Evolutionary conservation across 208 protist species (phyloP).

Genomic region (Angomonas desouzai): DNA sequence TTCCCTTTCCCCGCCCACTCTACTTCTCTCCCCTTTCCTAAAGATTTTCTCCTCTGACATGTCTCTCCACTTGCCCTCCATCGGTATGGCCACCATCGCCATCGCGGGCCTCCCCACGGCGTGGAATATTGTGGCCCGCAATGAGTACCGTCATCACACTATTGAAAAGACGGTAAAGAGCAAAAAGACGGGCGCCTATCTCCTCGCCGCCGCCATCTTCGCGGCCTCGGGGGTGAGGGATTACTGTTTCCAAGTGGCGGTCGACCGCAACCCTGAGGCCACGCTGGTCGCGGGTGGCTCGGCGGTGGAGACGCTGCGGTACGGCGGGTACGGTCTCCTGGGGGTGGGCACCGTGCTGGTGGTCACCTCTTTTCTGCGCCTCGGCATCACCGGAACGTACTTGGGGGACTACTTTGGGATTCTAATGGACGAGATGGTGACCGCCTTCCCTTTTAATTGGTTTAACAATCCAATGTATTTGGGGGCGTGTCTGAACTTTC

Average conservation of each 20-base stretch:
- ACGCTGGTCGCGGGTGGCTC: constrained; percentile 13
- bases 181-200: constrained; percentile 68
- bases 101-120: constrained; percentile 67
- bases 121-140: constrained; percentile 90
- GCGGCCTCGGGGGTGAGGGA: constrained; percentile 55
- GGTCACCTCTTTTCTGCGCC: constrained; percentile 45
- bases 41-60: not conserved
- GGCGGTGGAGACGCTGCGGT: not conserved
- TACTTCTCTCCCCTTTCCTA: not conserved
- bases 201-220: constrained; percentile 87
- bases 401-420: constrained; percentile 95
- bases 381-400: constrained; percentile 93
- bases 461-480: constrained; percentile 94
- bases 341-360: constrained; percentile 54
- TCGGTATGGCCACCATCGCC: constrained; percentile 34
- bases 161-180: constrained; percentile 43
- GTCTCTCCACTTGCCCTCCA: constrained; percentile 29
- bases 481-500: constrained; percentile 86
- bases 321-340: not conserved
- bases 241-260: constrained; percentile 55
- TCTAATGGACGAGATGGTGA: constrained; percentile 80
- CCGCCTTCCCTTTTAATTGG: constrained; percentile 91
- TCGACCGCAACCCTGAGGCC: constrained; percentile 33
- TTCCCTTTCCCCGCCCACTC: too few species aligned
- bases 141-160: constrained; percentile 82